These are phyloP conservation scores for Penicillium sp. DNA, from an alignment of 2,329 filamentous ascomycete genomes.

Conservation along the genomic window DNA sequence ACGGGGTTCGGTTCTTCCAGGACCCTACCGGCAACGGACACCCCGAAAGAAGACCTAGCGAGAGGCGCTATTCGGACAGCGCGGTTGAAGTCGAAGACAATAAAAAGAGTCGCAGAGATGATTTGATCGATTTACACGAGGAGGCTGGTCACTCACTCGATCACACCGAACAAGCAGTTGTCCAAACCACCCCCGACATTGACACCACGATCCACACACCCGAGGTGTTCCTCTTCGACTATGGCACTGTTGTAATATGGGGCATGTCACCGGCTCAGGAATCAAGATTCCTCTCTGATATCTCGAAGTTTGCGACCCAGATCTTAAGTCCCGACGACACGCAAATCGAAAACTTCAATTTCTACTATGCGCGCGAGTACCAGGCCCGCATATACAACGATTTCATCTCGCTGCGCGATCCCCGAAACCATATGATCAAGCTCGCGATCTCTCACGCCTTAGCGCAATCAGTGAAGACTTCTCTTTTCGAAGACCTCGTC, in stretches of 20 bases:
- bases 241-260: slow-evolving; percentile 97
- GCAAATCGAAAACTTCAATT: slow-evolving; percentile 97
- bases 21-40: slow-evolving; percentile 32
- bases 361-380: slow-evolving; percentile 97
- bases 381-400: slow-evolving; percentile 99
- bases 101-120: slow-evolving; percentile 57
- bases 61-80: slow-evolving; percentile 69
- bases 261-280: slow-evolving; percentile 93
- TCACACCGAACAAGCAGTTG: slow-evolving; percentile 26
- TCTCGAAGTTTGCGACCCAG: slow-evolving; percentile 90
- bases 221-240: slow-evolving; percentile 94
- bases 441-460: slow-evolving; percentile 93
- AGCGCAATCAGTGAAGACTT: slow-evolving; percentile 96
- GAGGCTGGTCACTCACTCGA: slow-evolving; percentile 35
- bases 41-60: slow-evolving; percentile 45
- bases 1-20: slow-evolving; percentile 30
- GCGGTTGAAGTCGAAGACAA: slow-evolving; percentile 67
- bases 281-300: slow-evolving; percentile 86
- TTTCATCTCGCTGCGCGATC: slow-evolving; percentile 92
- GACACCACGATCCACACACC: slow-evolving; percentile 88
- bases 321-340: slow-evolving; percentile 86
- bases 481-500: slow-evolving; percentile 92
- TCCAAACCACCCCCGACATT: slow-evolving; percentile 62
- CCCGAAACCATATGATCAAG: slow-evolving; percentile 97
- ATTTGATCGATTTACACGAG: slow-evolving; percentile 64